phyloP scores from a whole-genome alignment of 2,329 filamentous ascomycete genomes.

The Pyricularia pennisetigena region DNA sequence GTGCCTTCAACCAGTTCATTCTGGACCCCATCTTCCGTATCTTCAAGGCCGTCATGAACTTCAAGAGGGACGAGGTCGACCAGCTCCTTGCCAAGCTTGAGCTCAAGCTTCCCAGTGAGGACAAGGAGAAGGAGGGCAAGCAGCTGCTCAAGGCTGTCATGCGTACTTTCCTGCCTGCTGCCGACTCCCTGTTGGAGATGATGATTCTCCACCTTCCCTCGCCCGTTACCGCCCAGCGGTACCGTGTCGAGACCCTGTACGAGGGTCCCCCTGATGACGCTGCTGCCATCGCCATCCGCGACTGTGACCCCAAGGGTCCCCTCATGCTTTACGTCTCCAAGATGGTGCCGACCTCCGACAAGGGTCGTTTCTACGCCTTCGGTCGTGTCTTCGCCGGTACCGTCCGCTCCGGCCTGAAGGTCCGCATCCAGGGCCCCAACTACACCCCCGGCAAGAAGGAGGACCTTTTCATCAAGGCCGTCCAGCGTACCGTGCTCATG shows the following conservation, averaged over 20 bases:
- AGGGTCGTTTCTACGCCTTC: slow-evolving; percentile 99
- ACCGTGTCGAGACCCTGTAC: slow-evolving; percentile 97
- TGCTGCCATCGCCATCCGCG: slow-evolving; percentile 90
- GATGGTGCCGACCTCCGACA: slow-evolving; percentile 99
- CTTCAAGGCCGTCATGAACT: slow-evolving; percentile 94
- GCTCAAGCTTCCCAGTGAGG: slow-evolving; percentile 80
- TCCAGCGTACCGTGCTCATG: slow-evolving; percentile 99
- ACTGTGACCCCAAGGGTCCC: slow-evolving; percentile 95
- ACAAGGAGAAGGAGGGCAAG: slow-evolving; percentile 95
- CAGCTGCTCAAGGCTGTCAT: slow-evolving; percentile 95
- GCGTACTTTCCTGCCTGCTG: slow-evolving; percentile 97
- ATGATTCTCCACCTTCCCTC: slow-evolving; percentile 99
- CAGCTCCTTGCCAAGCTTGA: slow-evolving; percentile 85
- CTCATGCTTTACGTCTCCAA: slow-evolving; percentile 99
- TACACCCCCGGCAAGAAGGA: slow-evolving; percentile 98
- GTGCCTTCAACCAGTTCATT: slow-evolving; percentile 98
- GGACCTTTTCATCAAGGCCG: slow-evolving; percentile 97
- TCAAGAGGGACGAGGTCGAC: slow-evolving; percentile 87
- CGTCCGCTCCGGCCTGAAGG: slow-evolving; percentile 94
- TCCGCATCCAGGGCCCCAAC: slow-evolving; percentile 99
- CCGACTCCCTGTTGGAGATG: slow-evolving; percentile 98
- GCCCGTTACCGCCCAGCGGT: slow-evolving; percentile 88
- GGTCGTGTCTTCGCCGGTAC: slow-evolving; percentile 99
- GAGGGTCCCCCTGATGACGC: slow-evolving; percentile 93
- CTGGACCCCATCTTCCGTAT: slow-evolving; percentile 99